Evolutionary conservation across 1,139 yeast genomes (phyloP).

Genomic region (Pichia sp.): DNA sequence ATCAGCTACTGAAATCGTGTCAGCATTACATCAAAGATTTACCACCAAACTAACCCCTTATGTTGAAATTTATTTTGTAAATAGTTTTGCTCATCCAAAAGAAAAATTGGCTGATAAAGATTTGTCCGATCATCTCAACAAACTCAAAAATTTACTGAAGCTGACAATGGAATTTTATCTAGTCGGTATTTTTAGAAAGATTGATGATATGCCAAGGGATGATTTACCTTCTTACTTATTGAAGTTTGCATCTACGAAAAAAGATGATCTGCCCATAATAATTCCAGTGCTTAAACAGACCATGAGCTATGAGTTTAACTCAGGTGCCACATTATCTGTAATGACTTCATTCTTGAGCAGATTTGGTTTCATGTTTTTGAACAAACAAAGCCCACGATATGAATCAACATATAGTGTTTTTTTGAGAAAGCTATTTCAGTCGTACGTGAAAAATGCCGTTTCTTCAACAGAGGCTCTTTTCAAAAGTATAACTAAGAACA

Average conservation of each 20-base stretch:
- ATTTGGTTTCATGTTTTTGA: conserved; percentile 32
- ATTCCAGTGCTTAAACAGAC: conserved; percentile 40
- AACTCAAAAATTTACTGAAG: conserved; percentile 46
- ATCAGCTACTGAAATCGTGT: conserved; percentile 61
- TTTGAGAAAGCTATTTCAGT: conserved; percentile 32
- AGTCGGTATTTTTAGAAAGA: conserved; percentile 44
- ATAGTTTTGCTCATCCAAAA: conserved; percentile 13
- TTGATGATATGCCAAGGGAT: conserved; percentile 23
- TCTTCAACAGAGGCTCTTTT: conserved; percentile 33
- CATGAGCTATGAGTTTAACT: conserved; percentile 40
- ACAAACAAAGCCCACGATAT: conserved; percentile 20
- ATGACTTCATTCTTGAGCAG: conserved; percentile 48
- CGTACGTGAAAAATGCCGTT: conserved; percentile 43
- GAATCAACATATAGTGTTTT: conserved; percentile 20
- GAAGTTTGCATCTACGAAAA: conserved; percentile 24
- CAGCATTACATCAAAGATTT: conserved; percentile 76
- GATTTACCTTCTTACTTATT: conserved; percentile 36
- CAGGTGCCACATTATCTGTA: conserved; percentile 41
- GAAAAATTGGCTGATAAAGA: conserved; percentile 33
- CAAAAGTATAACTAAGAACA: conserved; percentile 31
- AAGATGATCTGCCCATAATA: conserved; percentile 20
- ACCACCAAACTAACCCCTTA: conserved; percentile 43
- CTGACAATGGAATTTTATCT: conserved; percentile 56
- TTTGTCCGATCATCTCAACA: conserved; percentile 34
- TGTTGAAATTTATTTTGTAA: conserved; percentile 42